Percentiles rank a stretch among this genome's conserved stretches.
Conservation (phyloP, 768 basidiomycete genomes). For the Termitomyces sp. region DNA sequence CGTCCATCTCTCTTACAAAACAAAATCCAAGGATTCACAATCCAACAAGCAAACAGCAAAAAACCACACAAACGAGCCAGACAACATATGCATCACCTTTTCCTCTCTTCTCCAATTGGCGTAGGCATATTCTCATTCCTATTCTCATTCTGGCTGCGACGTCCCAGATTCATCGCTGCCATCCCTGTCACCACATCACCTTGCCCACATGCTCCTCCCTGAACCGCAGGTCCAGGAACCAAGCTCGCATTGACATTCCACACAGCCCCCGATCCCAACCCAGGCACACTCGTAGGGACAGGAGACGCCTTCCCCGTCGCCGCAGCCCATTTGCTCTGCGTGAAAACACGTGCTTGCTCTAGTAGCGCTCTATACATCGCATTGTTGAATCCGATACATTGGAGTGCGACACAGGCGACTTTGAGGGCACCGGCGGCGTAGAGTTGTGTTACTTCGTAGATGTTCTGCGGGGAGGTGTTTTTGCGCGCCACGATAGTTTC, state of each 20-base stretch:
- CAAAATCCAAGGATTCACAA: not conserved
- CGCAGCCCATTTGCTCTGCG: conserved; percentile 29
- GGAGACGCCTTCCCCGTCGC: conserved; percentile 6
- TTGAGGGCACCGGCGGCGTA: conserved; percentile 69
- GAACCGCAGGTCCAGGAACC: not conserved
- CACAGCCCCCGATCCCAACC: conserved; percentile 8
- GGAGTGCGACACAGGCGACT: conserved; percentile 67
- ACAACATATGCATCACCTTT: conserved; percentile 4
- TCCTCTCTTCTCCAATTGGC: conserved; percentile 11
- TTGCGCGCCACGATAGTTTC: conserved; percentile 68
- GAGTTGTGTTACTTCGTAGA: conserved; percentile 69
- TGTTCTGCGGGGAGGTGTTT: conserved; percentile 71
- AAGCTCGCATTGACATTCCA: conserved; percentile 9
- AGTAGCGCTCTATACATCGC: conserved; percentile 58
- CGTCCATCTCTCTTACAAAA: not conserved
- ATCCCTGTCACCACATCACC: conserved; percentile 10
- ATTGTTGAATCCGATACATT: conserved; percentile 74
- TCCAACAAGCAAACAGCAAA: not conserved
- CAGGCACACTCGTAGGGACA: conserved; percentile 2
- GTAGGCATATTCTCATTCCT: conserved; percentile 14
- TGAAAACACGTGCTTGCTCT: conserved; percentile 52
- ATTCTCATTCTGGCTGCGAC: conserved; percentile 11
- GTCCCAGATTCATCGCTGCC: conserved; percentile 12
- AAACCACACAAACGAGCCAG: not conserved
- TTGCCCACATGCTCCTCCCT: not conserved